Base-by-base conservation (phyloP, 305 asterid genomes). In the Plantago coronopus region DNA sequence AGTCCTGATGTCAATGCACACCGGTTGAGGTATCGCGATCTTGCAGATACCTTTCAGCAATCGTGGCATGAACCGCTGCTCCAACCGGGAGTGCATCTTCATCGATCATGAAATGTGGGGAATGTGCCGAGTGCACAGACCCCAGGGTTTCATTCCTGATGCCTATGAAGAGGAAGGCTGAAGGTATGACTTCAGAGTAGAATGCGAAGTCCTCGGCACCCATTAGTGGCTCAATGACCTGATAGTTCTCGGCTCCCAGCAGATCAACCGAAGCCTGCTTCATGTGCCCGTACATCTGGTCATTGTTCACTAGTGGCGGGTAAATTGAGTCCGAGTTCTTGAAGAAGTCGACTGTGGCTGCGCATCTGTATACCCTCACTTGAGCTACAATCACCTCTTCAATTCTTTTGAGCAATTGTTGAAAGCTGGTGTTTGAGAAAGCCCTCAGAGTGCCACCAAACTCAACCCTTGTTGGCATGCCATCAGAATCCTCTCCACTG, bases 191-290 rank as follows among this genome's bases (percentile, higher is more conserved):
- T 69, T 93, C 84, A 16, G 91, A 77, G 75, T 87, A 93, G 77
- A 93, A 93, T 5, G 99, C 66, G 68, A 93, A 93, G 76, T 93
- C 99, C 75, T 93, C 97, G 0, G 88, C 81, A 1, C 97, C 97
- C 99, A 93, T 93, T 29, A 89, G 14, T 14, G 91, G 95, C 15
- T 81, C 75, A 20, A 81, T 88, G 0, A 72, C 83, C 19, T 16
- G 58, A 75, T 76, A 87, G 20, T 73, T 79, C 4, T 59, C 5
- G 19, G 74, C 66, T 0, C 96, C 95, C 14, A 70, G 17, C 54
- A 93, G 54, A 61, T 83, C 91, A 10, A 59, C 13, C 1, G 79
- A 71, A 3, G 80, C 81, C 61, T 31, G 70, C 72, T 69, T 82
- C 31, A 81, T 76, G 38, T 89, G 96, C 19, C 76, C 76, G 63